Conservation (phyloP, 768 basidiomycete genomes). For the Crucibulum laeve region DNA sequence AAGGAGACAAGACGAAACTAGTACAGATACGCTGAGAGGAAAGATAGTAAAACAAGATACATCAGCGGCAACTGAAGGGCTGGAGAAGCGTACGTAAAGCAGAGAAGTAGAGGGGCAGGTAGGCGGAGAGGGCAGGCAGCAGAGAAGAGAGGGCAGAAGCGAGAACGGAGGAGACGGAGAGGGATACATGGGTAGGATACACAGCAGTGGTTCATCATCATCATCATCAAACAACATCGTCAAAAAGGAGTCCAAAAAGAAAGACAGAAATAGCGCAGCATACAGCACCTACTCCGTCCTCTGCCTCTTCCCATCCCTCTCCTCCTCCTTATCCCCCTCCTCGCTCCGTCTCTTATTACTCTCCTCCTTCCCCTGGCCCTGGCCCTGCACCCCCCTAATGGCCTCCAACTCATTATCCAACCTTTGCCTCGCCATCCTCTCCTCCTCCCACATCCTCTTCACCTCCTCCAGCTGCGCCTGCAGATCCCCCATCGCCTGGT, state of each 20-base stretch:
- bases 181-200: too few relatives aligned
- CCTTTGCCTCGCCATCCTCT: constrained; percentile 54
- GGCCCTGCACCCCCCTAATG: constrained; percentile 34
- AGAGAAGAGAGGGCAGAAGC: too few relatives aligned
- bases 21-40: too few relatives aligned
- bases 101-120: too few relatives aligned
- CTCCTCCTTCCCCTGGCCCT: constrained; percentile 3
- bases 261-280: not conserved
- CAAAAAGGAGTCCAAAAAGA: not conserved
- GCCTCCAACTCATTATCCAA: constrained; percentile 63
- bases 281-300: constrained; percentile 28
- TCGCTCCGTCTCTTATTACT: constrained; percentile 32
- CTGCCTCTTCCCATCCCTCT: constrained; percentile 35
- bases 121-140: too few relatives aligned
- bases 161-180: too few relatives aligned
- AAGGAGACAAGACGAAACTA: too few relatives aligned
- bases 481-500: constrained; percentile 86
- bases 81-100: too few relatives aligned
- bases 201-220: too few relatives aligned
- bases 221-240: not conserved
- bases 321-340: constrained; percentile 19
- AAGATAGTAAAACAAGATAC: too few relatives aligned
- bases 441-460: constrained; percentile 78
- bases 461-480: constrained; percentile 82
- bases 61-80: too few relatives aligned